A percentile compares a stretch with the other conserved stretches of the same genome.
phyloP scores from a whole-genome alignment of 768 basidiomycete species.

The Cubamyces lactineus region DNA sequence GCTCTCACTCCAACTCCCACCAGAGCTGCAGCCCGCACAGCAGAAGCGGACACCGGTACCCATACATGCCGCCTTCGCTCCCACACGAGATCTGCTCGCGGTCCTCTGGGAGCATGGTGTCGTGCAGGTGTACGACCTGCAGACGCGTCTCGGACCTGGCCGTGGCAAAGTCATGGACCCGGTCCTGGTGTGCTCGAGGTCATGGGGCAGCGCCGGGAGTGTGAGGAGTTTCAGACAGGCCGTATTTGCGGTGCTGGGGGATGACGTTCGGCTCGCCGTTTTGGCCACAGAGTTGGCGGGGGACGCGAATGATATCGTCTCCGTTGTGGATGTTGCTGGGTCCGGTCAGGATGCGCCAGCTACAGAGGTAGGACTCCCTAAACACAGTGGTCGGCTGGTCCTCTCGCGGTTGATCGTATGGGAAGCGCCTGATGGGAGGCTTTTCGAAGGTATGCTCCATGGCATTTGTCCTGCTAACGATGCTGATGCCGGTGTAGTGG shows the following conservation, averaged over 20 bases:
- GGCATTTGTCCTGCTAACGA: neutral
- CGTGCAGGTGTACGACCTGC: slow-evolving; percentile 70
- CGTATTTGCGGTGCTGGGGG: slow-evolving; percentile 3
- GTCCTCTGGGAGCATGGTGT: slow-evolving; percentile 72
- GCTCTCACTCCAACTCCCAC: slow-evolving; percentile 36
- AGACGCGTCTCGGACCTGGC: slow-evolving; percentile 62
- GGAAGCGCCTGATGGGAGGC: slow-evolving; percentile 51
- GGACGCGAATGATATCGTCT: slow-evolving; percentile 25
- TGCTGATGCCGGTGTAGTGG: slow-evolving; percentile 22
- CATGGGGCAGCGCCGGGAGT: neutral
- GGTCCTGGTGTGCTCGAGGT: slow-evolving; percentile 39
- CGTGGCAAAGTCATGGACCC: slow-evolving; percentile 65
- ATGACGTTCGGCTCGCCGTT: slow-evolving; percentile 36
- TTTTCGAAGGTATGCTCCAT: slow-evolving; percentile 39
- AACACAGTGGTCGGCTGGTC: slow-evolving; percentile 53
- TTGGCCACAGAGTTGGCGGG: slow-evolving; percentile 44
- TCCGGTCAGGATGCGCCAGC: neutral
- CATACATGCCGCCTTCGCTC: slow-evolving; percentile 66
- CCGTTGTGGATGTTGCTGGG: slow-evolving; percentile 15
- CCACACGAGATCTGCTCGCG: slow-evolving; percentile 58
- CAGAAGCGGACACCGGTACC: slow-evolving; percentile 63
- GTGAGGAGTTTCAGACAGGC: slow-evolving; percentile 14
- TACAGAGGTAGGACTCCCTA: slow-evolving; percentile 21
- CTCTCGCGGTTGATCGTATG: slow-evolving; percentile 39
- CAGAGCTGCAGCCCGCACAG: slow-evolving; percentile 24